A percentile compares a stretch with the other conserved stretches of the same genome.
phyloP scores from a whole-genome alignment of 2,329 filamentous ascomycete species.

The Camptophora hylomeconis region DNA sequence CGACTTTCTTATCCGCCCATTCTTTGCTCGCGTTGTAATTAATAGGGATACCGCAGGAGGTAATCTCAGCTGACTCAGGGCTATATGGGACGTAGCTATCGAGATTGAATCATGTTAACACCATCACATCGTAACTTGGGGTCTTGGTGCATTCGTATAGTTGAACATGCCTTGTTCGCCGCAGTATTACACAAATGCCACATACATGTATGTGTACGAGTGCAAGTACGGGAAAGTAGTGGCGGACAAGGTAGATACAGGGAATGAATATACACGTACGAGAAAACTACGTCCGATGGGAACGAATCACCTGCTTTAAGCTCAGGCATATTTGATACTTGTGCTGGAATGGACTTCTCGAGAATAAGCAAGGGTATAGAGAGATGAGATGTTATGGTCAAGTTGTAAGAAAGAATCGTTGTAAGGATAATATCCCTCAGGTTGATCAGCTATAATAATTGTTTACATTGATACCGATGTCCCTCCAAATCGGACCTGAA shows the following conservation, averaged over 20 bases:
- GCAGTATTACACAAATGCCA: too few relatives aligned
- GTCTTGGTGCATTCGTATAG: constrained; percentile 3
- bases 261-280: constrained; percentile 32
- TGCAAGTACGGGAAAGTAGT: constrained; percentile 5
- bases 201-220: too few relatives aligned
- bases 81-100: constrained; percentile 64
- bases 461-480: too few relatives aligned
- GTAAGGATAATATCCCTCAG: too few relatives aligned
- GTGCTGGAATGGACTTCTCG: too few relatives aligned
- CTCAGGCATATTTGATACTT: constrained; percentile 44
- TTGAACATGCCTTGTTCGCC: too few relatives aligned
- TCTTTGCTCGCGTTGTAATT: constrained; percentile 69
- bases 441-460: too few relatives aligned
- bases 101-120: constrained; percentile 4
- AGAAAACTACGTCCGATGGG: constrained; percentile 67
- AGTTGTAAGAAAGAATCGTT: too few relatives aligned
- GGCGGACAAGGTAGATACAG: constrained; percentile 2
- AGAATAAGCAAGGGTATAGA: too few relatives aligned
- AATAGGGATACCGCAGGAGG: constrained; percentile 63
- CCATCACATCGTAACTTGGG: not conserved
- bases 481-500: too few relatives aligned
- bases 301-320: constrained; percentile 74
- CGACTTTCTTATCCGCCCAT: constrained; percentile 58
- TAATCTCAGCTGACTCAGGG: constrained; percentile 52
- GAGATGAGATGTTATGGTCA: too few relatives aligned